Base-by-base conservation (phyloP, 345 rosid genomes). In the Eucalyptus pauciflora region DNA sequence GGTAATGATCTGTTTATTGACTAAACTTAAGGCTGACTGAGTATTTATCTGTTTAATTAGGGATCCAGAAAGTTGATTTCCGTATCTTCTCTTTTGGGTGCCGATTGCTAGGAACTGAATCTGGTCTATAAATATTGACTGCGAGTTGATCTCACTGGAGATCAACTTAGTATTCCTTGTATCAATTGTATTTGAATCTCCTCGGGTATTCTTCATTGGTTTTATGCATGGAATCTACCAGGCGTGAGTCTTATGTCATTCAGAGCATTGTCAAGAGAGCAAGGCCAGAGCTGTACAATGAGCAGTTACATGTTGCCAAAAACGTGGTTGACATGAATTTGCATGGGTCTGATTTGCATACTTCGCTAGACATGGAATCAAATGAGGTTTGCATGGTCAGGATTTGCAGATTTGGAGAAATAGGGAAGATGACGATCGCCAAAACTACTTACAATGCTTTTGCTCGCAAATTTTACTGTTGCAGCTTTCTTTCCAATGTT, bases 401-500 rank as follows among this genome's bases (percentile, higher is more conserved):
- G 18, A 86, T 90, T 29, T 88, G 87, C 27, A 88, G 90, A 86
- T 13, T 48, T 13, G 89, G 54, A 46, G 91, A 48, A 25, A 67
- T 51, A 31, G 90, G 90, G 86, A 89, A 89, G 86, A 86, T 50
- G 4, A 89, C 86, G 7, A 27, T 94, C 2, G 92, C 97, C 17
- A 58, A 87, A 60, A 88, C 87, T 62, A 60, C 92, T 15, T 92
- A 86, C 41, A 88, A 91, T 67, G 14, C 48, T 43, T 87, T 92
- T 33, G 87, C 85, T 16, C 15, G 3, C 11, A 5, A 89, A 17
- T 95, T 94, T 83, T 91, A 94, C 18, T 88, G 90, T 67, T 86
- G 86, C 33, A 86, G 83, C 90, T 91, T 95, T 20, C 67, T 92
- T 17, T 86, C 37, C 22, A 92, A 92, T 87, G 94, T 93, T 52